Evolutionary conservation across 441 rosid species (phyloP), one percentile per base, ranked within the genome.

Genomic region (Croton laevigatus): DNA sequence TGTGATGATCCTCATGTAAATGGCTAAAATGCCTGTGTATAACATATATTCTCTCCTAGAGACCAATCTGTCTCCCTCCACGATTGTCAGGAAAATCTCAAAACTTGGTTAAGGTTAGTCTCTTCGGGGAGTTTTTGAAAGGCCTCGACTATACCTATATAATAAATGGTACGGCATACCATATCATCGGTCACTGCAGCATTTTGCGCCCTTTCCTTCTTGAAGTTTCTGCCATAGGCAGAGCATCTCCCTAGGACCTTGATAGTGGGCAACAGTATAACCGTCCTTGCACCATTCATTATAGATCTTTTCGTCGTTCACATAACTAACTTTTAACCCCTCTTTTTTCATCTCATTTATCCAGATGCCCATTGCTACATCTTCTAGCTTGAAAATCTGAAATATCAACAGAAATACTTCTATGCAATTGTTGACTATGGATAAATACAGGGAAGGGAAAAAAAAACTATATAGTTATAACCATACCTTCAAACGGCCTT

Each of bases 291-390:
- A 95, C 60, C 99, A 98, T 9, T 66, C 89, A 49, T 82, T 89
- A 64, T 83, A 65, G 78, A 95, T 80, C 77, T 92, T 83, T 57
- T 74, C 90, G 27, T 95, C 96, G 3, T 82, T 88, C 77, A 87
- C 89, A 12, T 88, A 95, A 52, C 71, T 81, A 20, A 94, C 90
- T 66, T 82, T 66, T 22, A 87, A 76, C 44, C 99, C 98, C 3
- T 82, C 83, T 74, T 83, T 95, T 76, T 76, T 80, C 87, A 93
- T 81, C 14, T 85, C 86, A 0, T 85, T 79, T 4, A 95, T 91
- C 98, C 99, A 95, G 71, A 95, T 91, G 55, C 99, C 98, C 99
- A 95, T 93, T 5, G 96, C 95, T 66, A 89, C 97, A 68, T 95
- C 99, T 87, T 93, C 98, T 60, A 93, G 89, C 88, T 95, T 93